Percentiles rank a stretch among this genome's conserved stretches.
Conservation (phyloP, 148 eudicot species). For the Persicaria maculosa region DNA sequence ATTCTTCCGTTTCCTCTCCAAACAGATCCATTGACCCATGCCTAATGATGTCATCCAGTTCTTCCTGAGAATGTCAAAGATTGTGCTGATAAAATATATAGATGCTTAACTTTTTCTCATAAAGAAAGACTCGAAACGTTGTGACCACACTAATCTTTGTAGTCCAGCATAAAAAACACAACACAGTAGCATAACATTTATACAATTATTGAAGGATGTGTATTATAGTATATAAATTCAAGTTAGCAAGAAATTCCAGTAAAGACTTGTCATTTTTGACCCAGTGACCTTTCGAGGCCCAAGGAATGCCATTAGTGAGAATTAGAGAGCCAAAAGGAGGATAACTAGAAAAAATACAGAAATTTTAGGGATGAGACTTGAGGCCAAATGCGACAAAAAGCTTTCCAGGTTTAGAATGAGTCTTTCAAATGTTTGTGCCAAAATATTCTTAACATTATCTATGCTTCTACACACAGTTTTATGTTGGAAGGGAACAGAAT, state of each 20-base stretch:
- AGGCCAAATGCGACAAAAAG: background rate
- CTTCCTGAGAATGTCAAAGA: slow-evolving; percentile 46
- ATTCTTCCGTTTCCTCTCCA: slow-evolving; percentile 90
- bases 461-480: background rate
- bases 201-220: background rate
- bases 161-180: background rate
- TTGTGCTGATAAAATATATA: background rate
- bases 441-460: background rate
- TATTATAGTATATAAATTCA: background rate
- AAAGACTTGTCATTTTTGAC: background rate
- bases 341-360: background rate
- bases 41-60: slow-evolving; percentile 90
- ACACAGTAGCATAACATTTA: background rate
- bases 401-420: background rate
- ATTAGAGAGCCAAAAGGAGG: background rate
- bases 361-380: background rate
- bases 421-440: background rate
- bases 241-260: background rate
- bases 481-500: background rate
- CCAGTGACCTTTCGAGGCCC: background rate
- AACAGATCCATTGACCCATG: slow-evolving; percentile 94
- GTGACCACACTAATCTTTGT: too few species aligned
- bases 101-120: background rate
- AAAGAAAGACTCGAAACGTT: background rate
- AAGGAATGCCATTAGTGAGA: background rate